Evolutionary conservation across 768 basidiomycete species (phyloP).

Genomic region (Rhodotorula diobovata): DNA sequence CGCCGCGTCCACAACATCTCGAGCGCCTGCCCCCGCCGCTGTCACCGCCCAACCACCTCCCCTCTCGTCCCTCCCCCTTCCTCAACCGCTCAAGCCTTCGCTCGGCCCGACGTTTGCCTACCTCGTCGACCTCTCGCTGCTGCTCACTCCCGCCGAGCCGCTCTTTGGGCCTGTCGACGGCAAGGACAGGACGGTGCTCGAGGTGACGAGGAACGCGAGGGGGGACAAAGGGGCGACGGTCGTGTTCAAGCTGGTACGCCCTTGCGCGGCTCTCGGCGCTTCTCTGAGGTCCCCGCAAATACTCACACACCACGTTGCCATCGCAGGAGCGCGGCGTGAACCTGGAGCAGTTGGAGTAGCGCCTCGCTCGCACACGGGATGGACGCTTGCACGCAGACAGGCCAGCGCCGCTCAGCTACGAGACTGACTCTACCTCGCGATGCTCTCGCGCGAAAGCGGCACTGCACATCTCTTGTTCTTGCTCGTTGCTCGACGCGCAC

Average conservation of each 20-base stretch:
- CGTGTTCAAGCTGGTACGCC: slow-evolving; percentile 9
- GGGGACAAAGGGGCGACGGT: background rate
- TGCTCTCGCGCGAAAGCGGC: too few species aligned
- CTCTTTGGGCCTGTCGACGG: slow-evolving; percentile 9
- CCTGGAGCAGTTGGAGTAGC: background rate
- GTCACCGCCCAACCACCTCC: background rate
- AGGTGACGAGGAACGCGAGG: slow-evolving; percentile 6
- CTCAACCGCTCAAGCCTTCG: background rate
- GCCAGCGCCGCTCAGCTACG: too few species aligned
- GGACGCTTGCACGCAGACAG: too few species aligned
- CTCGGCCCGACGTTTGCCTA: background rate
- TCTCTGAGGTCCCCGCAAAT: background rate
- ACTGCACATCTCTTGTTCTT: too few species aligned
- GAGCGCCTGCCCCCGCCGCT: too few species aligned
- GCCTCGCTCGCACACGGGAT: too few species aligned
- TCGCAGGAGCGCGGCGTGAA: background rate
- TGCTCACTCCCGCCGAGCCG: background rate
- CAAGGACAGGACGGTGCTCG: background rate
- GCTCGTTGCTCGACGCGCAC: too few species aligned
- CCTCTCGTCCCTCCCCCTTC: slow-evolving; percentile 8
- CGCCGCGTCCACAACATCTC: background rate
- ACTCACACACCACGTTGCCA: too few species aligned
- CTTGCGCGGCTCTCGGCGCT: background rate
- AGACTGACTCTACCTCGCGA: too few species aligned
- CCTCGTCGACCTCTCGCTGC: slow-evolving; percentile 10